These are phyloP conservation scores for Pythium periplocum DNA, from an alignment of 352 stramenopile genomes.

Conservation along the genomic window DNA sequence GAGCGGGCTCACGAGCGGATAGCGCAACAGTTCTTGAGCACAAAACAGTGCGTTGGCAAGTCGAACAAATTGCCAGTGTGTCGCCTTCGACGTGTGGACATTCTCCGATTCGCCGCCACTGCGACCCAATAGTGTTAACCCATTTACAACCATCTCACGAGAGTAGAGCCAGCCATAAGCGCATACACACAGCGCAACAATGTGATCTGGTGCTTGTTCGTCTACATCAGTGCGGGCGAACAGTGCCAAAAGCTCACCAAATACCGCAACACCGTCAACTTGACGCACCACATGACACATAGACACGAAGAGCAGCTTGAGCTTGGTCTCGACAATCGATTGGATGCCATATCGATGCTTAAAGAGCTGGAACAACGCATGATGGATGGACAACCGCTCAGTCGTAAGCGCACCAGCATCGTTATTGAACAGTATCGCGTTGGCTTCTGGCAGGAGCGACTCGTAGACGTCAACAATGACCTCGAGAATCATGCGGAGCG, in stretches of 20 bases:
- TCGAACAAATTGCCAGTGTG: constrained; percentile 57
- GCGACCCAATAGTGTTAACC: constrained; percentile 18
- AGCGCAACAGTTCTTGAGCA: constrained; percentile 63
- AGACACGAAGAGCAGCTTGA: constrained; percentile 61
- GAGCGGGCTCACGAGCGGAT: constrained; percentile 57
- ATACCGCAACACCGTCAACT: constrained; percentile 57
- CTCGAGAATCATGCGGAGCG: constrained; percentile 35
- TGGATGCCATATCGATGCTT: constrained; percentile 44
- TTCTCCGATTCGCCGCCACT: constrained; percentile 3
- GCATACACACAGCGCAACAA: constrained; percentile 51
- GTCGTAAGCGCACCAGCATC: constrained; percentile 3
- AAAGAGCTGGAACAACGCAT: constrained; percentile 38
- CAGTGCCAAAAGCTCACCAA: constrained; percentile 56
- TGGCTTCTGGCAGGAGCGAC: constrained; percentile 28
- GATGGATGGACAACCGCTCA: constrained; percentile 33
- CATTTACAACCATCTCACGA: constrained; percentile 53
- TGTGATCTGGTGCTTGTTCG: constrained; percentile 32
- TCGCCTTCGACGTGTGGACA: constrained; percentile 20
- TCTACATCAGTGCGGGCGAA: constrained; percentile 26
- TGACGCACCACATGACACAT: constrained; percentile 46
- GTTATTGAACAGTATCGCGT: constrained; percentile 45
- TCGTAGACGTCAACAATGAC: constrained; percentile 56
- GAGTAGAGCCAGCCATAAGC: constrained; percentile 60
- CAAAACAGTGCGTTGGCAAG: constrained; percentile 50
- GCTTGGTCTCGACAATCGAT: constrained; percentile 42